These are phyloP conservation scores for Hyphopichia fennica DNA, from an alignment of 1,139 yeast species.

Conservation along the genomic window DNA sequence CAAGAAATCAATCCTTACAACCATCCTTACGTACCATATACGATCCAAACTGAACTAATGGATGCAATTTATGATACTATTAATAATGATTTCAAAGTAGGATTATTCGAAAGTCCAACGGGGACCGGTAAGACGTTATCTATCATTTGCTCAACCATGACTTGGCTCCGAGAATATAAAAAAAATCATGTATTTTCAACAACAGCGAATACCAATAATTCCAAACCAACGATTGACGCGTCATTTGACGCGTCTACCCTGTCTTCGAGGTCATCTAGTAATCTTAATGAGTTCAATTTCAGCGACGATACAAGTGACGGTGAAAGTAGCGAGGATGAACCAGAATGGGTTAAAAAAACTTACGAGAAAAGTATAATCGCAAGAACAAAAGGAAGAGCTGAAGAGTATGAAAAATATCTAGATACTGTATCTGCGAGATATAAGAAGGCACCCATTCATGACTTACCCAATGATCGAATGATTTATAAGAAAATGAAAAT, in stretches of 20 bases:
- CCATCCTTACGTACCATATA: conserved; percentile 84
- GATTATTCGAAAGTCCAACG: conserved; percentile 90
- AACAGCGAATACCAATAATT: neutral
- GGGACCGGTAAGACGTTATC: conserved; percentile 94
- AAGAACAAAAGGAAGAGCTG: conserved; percentile 27
- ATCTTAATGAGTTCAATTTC: neutral
- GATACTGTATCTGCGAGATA: conserved; percentile 22
- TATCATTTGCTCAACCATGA: conserved; percentile 78
- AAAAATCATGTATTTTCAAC: conserved; percentile 33
- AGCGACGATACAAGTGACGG: conserved; percentile 6
- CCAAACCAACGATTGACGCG: neutral
- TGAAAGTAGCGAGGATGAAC: conserved; percentile 49
- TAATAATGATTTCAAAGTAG: conserved; percentile 60
- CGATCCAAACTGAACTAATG: conserved; percentile 80
- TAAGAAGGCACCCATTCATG: conserved; percentile 12
- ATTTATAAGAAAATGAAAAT: conserved; percentile 8
- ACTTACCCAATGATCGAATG: neutral
- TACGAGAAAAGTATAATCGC: conserved; percentile 34
- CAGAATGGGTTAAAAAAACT: conserved; percentile 58
- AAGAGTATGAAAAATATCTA: conserved; percentile 43
- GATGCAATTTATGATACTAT: conserved; percentile 65
- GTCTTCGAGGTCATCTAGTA: neutral
- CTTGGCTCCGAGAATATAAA: conserved; percentile 77
- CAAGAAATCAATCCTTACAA: conserved; percentile 28
- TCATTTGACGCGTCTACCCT: neutral